Evolutionary conservation across 305 asterid species (phyloP), one percentile per base, ranked within the genome.

Genomic region (Solanum hybrid): DNA sequence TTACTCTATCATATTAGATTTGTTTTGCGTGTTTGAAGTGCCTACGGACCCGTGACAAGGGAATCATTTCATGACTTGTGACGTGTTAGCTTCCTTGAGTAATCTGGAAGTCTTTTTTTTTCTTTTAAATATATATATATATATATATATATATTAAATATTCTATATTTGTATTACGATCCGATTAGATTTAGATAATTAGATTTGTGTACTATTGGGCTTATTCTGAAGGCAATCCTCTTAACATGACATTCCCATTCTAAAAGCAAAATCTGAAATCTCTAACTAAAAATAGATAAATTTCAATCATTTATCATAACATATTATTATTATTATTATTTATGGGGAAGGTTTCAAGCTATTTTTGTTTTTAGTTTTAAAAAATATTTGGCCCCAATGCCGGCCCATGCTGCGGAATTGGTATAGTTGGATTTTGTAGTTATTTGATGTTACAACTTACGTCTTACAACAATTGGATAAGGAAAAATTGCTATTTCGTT

Each of bases 31-130:
- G 86, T 80, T 40, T 80, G 69, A 80, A 80, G 36, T 40, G 69
- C 5, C 14, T 80, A 80, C 24, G 34, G 42, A 38, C 37, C 86
- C 86, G 10, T 27, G 87, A 81, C 71, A 82, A 42, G 17, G 87
- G 87, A 82, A 82, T 82, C 87, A 16, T 27, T 16, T 82, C 31
- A 27, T 82, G 87, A 82, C 72, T 46, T 82, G 87, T 82, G 87
- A 82, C 38, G 72, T 82, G 38, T 16, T 29, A 82, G 72, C 87
- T 42, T 82, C 72, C 31, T 46, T 82, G 87, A 27, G 87, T 42
- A 27, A 46, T 29, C 1, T 29, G 38, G 38, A 75, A 75, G 80
- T 7, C 3, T 14, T 29, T 29, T 56, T 60, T 16, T 56, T 56
- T 20, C 2, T 6, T 17, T 20, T 46, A 40, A 38, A 37, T 9